A percentile compares a stretch with the other conserved stretches of the same genome.
phyloP scores from a whole-genome alignment of 805 yeast genomes.

The Yarrowia osloensis region DNA sequence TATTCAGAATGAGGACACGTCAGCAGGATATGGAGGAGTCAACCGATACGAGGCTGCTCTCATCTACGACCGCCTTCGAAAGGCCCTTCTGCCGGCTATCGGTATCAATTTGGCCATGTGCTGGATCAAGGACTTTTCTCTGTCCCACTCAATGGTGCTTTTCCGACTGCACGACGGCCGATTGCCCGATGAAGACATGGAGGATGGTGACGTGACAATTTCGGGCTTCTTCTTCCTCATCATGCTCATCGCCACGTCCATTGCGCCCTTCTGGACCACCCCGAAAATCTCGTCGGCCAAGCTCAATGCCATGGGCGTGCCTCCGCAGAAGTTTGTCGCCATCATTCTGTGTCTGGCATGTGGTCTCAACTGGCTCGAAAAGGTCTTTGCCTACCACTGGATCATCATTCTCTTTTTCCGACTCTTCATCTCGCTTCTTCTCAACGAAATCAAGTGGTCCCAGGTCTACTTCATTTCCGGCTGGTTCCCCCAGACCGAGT shows the following conservation, averaged over 20 bases:
- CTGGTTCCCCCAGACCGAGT: conserved; percentile 22
- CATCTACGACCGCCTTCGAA: conserved; percentile 7
- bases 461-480: conserved; percentile 27
- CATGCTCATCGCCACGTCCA: conserved; percentile 16
- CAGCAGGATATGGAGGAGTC: conserved; percentile 25
- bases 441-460: conserved; percentile 28
- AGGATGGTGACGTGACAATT: neutral
- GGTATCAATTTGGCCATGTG: conserved; percentile 25
- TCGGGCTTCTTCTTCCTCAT: conserved; percentile 11
- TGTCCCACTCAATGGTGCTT: conserved; percentile 10
- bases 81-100: neutral
- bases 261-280: conserved; percentile 19
- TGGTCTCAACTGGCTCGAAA: conserved; percentile 22
- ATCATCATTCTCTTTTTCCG: conserved; percentile 1
- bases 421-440: conserved; percentile 3
- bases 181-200: conserved; percentile 5
- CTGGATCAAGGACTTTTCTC: conserved; percentile 28
- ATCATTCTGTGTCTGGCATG: conserved; percentile 7
- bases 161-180: conserved; percentile 3
- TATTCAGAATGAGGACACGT: conserved; percentile 24
- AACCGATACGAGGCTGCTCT: conserved; percentile 22
- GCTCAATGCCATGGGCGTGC: conserved; percentile 15
- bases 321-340: conserved; percentile 26
- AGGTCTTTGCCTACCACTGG: conserved; percentile 27
- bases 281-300: conserved; percentile 19